Evolutionary conservation across 192 early-diverging fungal species (phyloP).

Genomic region (Powellomyces hirtus): DNA sequence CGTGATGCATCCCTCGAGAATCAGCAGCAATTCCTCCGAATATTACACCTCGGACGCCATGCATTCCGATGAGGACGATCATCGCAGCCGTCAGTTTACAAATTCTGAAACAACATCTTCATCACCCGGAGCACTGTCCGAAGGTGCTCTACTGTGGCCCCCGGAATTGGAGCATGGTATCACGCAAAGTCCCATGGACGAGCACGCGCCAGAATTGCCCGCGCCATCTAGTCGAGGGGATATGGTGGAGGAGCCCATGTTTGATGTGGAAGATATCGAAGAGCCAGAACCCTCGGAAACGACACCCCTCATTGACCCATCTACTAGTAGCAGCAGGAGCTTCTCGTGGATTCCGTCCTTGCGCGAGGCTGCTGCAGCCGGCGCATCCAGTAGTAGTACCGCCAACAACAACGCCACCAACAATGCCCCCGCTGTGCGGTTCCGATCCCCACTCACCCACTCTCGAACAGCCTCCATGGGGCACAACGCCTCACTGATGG

Average conservation of each 20-base stretch:
- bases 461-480: not conserved
- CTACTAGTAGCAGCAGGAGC: not conserved
- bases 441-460: not conserved
- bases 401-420: not conserved
- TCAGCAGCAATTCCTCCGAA: not conserved
- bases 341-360: not conserved
- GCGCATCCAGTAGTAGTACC: too few relatives aligned
- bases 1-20: not conserved
- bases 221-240: too few relatives aligned
- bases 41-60: not conserved
- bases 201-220: not conserved
- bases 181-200: not conserved
- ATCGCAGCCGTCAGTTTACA: not conserved
- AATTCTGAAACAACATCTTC: too few relatives aligned
- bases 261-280: not conserved
- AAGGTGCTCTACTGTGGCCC: not conserved
- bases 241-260: not conserved
- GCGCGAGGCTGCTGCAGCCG: not conserved
- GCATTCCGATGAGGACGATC: not conserved
- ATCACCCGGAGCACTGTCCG: not conserved
- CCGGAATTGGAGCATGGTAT: not conserved
- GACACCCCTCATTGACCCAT: not conserved
- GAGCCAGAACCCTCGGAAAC: not conserved
- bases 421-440: not conserved
- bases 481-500: not conserved